Base-by-base conservation (phyloP, 768 basidiomycete genomes). In the Rhodotorula sphaerocarpa region DNA sequence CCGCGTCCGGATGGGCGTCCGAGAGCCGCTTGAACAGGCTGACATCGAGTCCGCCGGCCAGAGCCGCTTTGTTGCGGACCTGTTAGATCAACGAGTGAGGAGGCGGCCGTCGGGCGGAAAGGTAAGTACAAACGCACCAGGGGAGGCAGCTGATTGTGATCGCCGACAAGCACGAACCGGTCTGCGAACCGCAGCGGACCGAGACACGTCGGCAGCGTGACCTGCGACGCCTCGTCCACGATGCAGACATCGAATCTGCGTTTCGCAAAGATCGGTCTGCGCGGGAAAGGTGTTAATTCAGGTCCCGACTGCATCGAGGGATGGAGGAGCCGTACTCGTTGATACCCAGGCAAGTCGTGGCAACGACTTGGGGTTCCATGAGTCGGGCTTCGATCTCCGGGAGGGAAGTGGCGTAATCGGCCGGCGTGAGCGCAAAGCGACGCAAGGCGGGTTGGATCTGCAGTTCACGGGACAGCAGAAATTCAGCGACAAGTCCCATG, bases 191-290 rank as follows among this genome's bases (percentile, higher is more conserved):
- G 84, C 5, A 97, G 77, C 1, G 95, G 95, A 9, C 95, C 95
- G 2, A 97, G 79, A 71, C 90, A 96, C 0, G 91, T 93, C 0
- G 95, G 95, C 3, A 97, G 76, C 0, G 95, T 97, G 66, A 96
- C 91, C 73, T 97, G 93, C 0, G 95, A 96, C 0, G 95, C 95
- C 74, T 99, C 95, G 65, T 97, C 95, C 23, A 99, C 86, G 59
- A 99, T 95, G 76, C 93, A 97, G 71, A 89, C 91, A 73, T 99
- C 91, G 71, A 97, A 99, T 27, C 77, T 83, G 11, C 93, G 81
- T 15, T 86, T 82, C 50, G 81, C 80, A 75, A 99, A 97, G 11
- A 99, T 71, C 0, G 90, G 83, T 71, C 92, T 90, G 66, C 23
- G 18, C 10, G 31, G 3, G 36, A 12, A 7, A 0, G 36, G 21